A percentile compares a stretch with the other conserved stretches of the same genome.
Conservation (phyloP, 345 rosid genomes). For the Moricandia arvensis region DNA sequence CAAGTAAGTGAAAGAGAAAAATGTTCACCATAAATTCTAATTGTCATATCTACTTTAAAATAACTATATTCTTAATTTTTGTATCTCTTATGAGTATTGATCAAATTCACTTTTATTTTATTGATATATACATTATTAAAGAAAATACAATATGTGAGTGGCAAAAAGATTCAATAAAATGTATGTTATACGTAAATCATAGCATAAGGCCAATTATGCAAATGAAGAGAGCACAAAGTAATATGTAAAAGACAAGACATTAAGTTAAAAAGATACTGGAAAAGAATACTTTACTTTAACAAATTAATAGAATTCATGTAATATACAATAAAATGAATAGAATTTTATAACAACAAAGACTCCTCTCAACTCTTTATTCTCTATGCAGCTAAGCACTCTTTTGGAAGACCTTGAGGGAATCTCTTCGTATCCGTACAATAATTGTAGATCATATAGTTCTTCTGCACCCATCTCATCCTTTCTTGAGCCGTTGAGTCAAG, state of each 20-base stretch:
- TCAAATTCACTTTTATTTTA: no score
- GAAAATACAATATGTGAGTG: no score
- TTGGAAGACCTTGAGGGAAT: slow-evolving; percentile 57
- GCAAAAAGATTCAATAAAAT: not conserved
- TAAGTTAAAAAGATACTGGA: not conserved
- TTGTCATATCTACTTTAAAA: no score
- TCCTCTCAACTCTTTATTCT: slow-evolving; percentile 6
- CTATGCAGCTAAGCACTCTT: slow-evolving; percentile 44
- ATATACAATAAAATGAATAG: slow-evolving; percentile 24
- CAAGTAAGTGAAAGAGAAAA: no score
- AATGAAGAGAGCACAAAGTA: not conserved
- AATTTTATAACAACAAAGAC: not conserved
- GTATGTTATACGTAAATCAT: not conserved
- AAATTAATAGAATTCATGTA: slow-evolving; percentile 22
- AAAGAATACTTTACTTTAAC: slow-evolving; percentile 8
- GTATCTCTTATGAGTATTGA: no score
- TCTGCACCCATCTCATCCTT: slow-evolving; percentile 61
- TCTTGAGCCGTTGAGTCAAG: slow-evolving; percentile 46
- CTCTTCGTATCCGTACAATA: slow-evolving; percentile 54
- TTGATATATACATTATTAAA: no score
- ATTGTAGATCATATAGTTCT: slow-evolving; percentile 54
- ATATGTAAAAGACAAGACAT: not conserved
- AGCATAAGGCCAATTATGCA: not conserved
- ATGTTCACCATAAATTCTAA: no score
- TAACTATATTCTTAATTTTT: no score